A percentile compares a stretch with the other conserved stretches of the same genome.
Conservation (phyloP, 1,284 basidiomycete species). For the Chiua sp. region DNA sequence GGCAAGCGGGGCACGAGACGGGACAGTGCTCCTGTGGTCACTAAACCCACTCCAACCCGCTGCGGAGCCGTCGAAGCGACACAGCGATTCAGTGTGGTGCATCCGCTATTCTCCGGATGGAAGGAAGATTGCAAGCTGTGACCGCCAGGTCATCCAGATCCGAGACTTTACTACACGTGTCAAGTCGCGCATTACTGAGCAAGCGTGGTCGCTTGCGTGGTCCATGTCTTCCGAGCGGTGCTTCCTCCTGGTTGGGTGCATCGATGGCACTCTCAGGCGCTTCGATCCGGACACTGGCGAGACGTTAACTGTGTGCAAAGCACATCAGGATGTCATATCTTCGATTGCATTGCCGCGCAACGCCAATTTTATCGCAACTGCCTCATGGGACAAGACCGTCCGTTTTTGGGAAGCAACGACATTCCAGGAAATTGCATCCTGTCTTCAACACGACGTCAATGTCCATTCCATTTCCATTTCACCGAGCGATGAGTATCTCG, state of each 20-base stretch:
- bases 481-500: constrained; percentile 18
- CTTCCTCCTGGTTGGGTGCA: constrained; percentile 20
- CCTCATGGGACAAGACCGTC: constrained; percentile 29
- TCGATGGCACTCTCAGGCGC: constrained; percentile 21
- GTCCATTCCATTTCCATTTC: constrained; percentile 24
- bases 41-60: constrained; percentile 7
- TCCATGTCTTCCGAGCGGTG: constrained; percentile 10
- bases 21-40: constrained; percentile 31
- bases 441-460: constrained; percentile 16
- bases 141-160: constrained; percentile 22
- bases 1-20: constrained; percentile 25
- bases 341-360: constrained; percentile 16
- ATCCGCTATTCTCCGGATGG: constrained; percentile 26
- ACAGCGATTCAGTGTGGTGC: constrained; percentile 24
- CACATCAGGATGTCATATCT: constrained; percentile 21
- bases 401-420: constrained; percentile 28
- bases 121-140: constrained; percentile 25
- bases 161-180: constrained; percentile 20
- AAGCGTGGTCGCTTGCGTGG: constrained; percentile 32
- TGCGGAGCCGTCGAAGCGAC: constrained; percentile 15
- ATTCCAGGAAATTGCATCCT: constrained; percentile 20
- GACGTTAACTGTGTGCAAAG: background rate
- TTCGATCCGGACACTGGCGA: constrained; percentile 16
- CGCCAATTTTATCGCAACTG: constrained; percentile 26
- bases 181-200: constrained; percentile 5